Evolutionary conservation across 331 rosid species (phyloP), one percentile per base, ranked within the genome.

Genomic region (Telfairia occidentalis): DNA sequence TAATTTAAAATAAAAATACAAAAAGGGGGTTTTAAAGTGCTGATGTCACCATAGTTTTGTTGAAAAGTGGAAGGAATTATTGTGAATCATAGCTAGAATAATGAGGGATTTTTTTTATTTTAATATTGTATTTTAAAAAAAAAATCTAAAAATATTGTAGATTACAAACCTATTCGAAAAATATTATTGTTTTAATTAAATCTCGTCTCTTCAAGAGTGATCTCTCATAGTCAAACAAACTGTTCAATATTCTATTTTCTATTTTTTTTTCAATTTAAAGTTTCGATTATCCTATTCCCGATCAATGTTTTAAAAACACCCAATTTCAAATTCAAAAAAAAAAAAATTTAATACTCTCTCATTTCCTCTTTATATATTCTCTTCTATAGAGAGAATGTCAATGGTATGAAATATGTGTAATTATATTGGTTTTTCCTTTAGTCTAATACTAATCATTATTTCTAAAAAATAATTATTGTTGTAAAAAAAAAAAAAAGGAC

Each of bases 61-160:
- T 84, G 75, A 69, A 37, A 79, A 60, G 89, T 78, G 85, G 82
- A 80, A 45, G 82, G 70, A 73, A 81, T 89, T 81, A 87, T 83
- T 80, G 80, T 57, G 76, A 81, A 84, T 86, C 86, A 86, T 86
- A 87, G 80, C 76, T 84, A 81, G 29, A 37, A 35, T 65, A 15
- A 43, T 24, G 26, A 30, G n/a, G n/a, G n/a, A n/a, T n/a, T n/a
- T n/a, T n/a, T n/a, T n/a, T n/a, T n/a, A n/a, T n/a, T n/a, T n/a
- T n/a, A n/a, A n/a, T n/a, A n/a, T n/a, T n/a, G n/a, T n/a, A n/a
- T n/a, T n/a, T n/a, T n/a, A n/a, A n/a, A n/a, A n/a, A n/a, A n/a
- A n/a, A n/a, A n/a, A n/a, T n/a, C n/a, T n/a, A n/a, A n/a, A n/a
- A n/a, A n/a, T n/a, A n/a, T n/a, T n/a, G n/a, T n/a, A n/a, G n/a